phyloP scores from a whole-genome alignment of 2,329 filamentous ascomycete genomes.

The Beauveria caledonica region DNA sequence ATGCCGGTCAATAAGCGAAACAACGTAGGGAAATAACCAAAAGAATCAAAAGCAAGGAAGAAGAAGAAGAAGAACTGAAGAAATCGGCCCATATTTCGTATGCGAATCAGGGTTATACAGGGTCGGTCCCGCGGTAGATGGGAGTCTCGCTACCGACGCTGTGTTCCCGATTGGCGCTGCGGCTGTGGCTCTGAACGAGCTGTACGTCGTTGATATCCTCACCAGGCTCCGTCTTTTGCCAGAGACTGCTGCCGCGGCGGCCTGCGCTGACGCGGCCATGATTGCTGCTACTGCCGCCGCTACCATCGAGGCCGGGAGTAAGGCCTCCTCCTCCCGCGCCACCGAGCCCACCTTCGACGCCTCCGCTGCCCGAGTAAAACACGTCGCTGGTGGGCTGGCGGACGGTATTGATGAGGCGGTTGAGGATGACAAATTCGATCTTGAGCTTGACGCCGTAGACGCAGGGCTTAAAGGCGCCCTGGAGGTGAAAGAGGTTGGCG shows the following conservation, averaged over 20 bases:
- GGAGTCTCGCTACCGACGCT: constrained; percentile 3
- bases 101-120: background rate
- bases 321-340: background rate
- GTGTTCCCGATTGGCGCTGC: background rate
- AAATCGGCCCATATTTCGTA: background rate
- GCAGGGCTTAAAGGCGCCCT: constrained; percentile 29
- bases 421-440: constrained; percentile 32
- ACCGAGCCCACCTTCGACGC: background rate
- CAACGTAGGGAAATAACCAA: no score
- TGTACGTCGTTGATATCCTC: background rate
- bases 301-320: background rate
- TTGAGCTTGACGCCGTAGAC: constrained; percentile 33
- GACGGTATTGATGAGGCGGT: constrained; percentile 26
- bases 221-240: constrained; percentile 1
- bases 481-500: constrained; percentile 27
- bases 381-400: constrained; percentile 6
- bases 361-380: constrained; percentile 1
- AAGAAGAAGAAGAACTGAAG: background rate
- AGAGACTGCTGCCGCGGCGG: background rate
- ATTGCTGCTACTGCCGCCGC: background rate
- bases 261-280: no score
- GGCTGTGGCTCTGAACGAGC: background rate
- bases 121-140: background rate
- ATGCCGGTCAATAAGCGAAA: background rate
- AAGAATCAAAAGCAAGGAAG: no score